Percentiles rank a stretch among this genome's conserved stretches.
Conservation (phyloP, 108 stramenopile genomes). For the Cyclotella baltica region DNA sequence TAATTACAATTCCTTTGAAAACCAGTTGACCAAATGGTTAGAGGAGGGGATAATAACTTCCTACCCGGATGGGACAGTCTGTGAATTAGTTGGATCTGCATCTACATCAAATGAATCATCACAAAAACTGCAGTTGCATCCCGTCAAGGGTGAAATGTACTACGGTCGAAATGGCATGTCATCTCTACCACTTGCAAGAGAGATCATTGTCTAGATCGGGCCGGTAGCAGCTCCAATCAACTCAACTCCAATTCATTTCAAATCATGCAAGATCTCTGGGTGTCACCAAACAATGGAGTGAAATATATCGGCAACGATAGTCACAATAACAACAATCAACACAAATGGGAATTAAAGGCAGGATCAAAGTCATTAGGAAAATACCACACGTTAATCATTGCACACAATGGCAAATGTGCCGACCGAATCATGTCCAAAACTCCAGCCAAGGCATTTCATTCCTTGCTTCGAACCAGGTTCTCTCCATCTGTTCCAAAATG, state of each 20-base stretch:
- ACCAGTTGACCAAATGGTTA: conserved; percentile 76
- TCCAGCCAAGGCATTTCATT: conserved; percentile 75
- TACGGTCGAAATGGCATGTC: conserved; percentile 73
- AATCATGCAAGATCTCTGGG: conserved; percentile 84
- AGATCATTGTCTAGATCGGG: conserved; percentile 28
- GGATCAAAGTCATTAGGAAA: conserved; percentile 61
- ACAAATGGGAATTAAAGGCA: conserved; percentile 66
- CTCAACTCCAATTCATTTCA: conserved; percentile 7
- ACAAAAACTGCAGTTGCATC: conserved; percentile 8
- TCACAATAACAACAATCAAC: conserved; percentile 11
- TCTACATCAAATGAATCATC: background rate
- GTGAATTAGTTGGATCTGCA: conserved; percentile 28
- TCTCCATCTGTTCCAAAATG: conserved; percentile 63
- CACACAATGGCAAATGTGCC: conserved; percentile 93
- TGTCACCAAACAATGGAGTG: conserved; percentile 82
- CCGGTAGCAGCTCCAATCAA: conserved; percentile 1
- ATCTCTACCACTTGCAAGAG: conserved; percentile 57
- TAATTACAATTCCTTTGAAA: conserved; percentile 46
- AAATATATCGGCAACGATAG: conserved; percentile 46
- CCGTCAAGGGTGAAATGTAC: conserved; percentile 55
- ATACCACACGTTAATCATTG: conserved; percentile 79
- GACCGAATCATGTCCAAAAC: conserved; percentile 86
- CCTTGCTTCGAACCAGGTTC: conserved; percentile 76
- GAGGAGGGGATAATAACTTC: conserved; percentile 49
- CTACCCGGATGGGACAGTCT: conserved; percentile 60